phyloP scores from a whole-genome alignment of 345 rosid genomes.

The Hibiscus trionum region DNA sequence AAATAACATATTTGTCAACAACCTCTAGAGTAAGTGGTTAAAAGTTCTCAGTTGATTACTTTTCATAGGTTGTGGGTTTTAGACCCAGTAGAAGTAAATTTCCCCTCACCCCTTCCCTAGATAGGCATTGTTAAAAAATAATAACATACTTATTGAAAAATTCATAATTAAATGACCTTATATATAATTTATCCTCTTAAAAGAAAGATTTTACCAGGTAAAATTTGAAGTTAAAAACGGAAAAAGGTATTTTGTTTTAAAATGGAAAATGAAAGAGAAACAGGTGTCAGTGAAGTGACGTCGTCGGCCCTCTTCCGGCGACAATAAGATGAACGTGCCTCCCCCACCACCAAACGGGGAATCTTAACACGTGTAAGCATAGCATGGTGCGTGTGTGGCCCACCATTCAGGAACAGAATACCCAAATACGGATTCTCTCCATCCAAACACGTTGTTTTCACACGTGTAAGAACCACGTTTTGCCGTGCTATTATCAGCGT shows the following conservation, averaged over 20 bases:
- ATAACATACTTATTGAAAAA: too few relatives aligned
- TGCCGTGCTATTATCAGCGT: not conserved
- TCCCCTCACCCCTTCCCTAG: too few relatives aligned
- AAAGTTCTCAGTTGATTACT: too few relatives aligned
- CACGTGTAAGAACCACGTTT: not conserved
- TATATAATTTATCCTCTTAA: too few relatives aligned
- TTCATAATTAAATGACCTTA: too few relatives aligned
- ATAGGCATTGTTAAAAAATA: too few relatives aligned
- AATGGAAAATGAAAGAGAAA: not conserved
- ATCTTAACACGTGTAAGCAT: not conserved
- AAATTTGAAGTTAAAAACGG: not conserved
- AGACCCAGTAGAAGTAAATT: too few relatives aligned
- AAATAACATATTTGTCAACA: too few relatives aligned
- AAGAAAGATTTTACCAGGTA: not conserved
- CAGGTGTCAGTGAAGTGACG: not conserved
- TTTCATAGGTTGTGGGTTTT: too few relatives aligned
- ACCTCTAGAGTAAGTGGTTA: too few relatives aligned
- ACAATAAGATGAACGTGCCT: not conserved
- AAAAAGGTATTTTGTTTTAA: not conserved
- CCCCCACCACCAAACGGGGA: not conserved
- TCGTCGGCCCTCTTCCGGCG: not conserved
- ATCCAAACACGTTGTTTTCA: not conserved
- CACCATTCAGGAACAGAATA: not conserved
- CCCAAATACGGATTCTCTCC: not conserved
- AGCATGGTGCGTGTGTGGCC: not conserved